A percentile compares a stretch with the other conserved stretches of the same genome.
Evolutionary conservation across 176 grass and related monocot species (phyloP).

Genomic region (Canna indica): DNA sequence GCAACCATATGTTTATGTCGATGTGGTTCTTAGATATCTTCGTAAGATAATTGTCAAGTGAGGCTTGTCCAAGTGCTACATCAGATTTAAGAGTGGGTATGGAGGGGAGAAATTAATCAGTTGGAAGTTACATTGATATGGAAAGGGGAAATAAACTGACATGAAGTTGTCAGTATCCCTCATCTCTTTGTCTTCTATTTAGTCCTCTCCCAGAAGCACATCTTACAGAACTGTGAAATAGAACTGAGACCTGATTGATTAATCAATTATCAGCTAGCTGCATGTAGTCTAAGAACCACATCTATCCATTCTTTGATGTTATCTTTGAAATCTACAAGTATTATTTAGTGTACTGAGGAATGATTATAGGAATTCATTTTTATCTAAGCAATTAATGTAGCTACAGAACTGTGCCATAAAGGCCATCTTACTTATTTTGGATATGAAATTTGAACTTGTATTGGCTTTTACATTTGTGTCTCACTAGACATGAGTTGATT

Average conservation of each 20-base stretch:
- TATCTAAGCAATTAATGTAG: background rate
- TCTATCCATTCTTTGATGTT: background rate
- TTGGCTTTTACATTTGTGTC: background rate
- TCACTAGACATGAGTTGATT: background rate
- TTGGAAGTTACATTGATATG: background rate
- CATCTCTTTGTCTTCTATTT: too few species aligned
- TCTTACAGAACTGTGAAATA: background rate
- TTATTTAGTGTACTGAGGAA: background rate
- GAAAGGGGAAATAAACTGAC: background rate
- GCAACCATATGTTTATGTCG: background rate
- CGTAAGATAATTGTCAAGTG: background rate
- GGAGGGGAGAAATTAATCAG: background rate
- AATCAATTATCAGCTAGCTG: background rate
- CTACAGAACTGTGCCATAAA: background rate
- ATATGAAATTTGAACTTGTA: background rate
- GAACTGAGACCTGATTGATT: background rate
- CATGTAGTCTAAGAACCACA: background rate
- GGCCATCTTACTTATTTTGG: background rate
- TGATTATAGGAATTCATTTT: background rate
- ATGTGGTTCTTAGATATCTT: background rate
- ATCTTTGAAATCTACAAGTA: background rate
- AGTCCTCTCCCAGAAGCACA: too few species aligned
- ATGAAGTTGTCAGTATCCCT: background rate
- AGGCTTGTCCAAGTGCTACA: background rate
- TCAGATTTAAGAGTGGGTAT: background rate